phyloP scores from a whole-genome alignment of 2,329 filamentous ascomycete species.

The Epichloe sp. region DNA sequence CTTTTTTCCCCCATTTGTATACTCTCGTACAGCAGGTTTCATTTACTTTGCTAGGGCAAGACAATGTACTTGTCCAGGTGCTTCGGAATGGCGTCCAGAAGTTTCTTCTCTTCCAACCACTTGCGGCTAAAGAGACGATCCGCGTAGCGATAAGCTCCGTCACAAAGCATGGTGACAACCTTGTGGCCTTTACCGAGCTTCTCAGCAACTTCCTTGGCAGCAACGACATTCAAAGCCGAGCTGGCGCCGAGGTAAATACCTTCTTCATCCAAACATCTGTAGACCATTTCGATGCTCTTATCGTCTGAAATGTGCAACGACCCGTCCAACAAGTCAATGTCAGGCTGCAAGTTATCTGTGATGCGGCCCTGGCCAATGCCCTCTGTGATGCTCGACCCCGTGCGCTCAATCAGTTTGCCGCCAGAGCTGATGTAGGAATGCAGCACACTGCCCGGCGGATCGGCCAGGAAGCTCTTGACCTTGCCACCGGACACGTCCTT shows the following conservation, averaged over 20 bases:
- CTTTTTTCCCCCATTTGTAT: not conserved
- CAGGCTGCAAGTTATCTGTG: constrained; percentile 84
- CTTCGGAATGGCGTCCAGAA: constrained; percentile 69
- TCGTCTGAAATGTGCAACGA: constrained; percentile 77
- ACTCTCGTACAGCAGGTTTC: constrained; percentile 14
- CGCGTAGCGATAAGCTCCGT: constrained; percentile 95
- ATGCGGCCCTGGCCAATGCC: constrained; percentile 94
- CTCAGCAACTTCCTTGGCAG: constrained; percentile 85
- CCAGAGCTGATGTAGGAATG: constrained; percentile 84
- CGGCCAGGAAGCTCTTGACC: constrained; percentile 81
- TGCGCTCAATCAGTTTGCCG: constrained; percentile 68
- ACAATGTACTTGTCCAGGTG: constrained; percentile 90
- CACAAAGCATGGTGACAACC: constrained; percentile 86
- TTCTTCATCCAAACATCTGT: constrained; percentile 89
- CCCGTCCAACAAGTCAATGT: constrained; percentile 73
- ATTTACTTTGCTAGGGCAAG: constrained; percentile 43
- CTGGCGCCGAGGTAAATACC: constrained; percentile 90
- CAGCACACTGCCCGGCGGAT: constrained; percentile 85
- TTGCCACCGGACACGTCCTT: constrained; percentile 68
- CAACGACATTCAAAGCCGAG: constrained; percentile 87
- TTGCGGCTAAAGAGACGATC: constrained; percentile 84
- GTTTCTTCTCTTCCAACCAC: constrained; percentile 79
- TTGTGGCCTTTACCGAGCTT: constrained; percentile 79
- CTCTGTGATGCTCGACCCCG: constrained; percentile 85
- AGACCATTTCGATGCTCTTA: constrained; percentile 96